Base-by-base conservation (phyloP, 345 rosid species). In the Eucalyptus lansdowneana region DNA sequence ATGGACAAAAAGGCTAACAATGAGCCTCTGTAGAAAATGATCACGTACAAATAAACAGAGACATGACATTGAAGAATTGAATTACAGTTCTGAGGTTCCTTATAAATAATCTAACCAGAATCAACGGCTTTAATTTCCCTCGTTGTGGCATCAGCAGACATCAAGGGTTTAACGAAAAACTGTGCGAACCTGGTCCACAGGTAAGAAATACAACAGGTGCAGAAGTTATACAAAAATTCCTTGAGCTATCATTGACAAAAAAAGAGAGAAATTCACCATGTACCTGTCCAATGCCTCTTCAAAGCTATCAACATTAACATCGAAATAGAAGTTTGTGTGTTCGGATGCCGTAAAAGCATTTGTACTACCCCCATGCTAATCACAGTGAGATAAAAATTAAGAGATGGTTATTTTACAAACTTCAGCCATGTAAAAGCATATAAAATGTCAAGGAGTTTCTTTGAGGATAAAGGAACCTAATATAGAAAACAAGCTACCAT, bases 61-160 rank as follows among this genome's bases (percentile, higher is more conserved):
- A 31, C 72, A 31, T 29, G 37, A 62, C 13, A 72, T 19, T 34
- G 85, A 87, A 50, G 54, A 29, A 14, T 19, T 29, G 67, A 88
- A 72, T 42, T 34, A 60, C 42, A 37, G 85, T 50, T 29, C 89
- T 62, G 25, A 47, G 12, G 37, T 34, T 51, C 65, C 62, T 47
- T 86, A 86, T 47, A 40, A 88, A 88, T 67, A 15, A 8, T 50
- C 93, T n/a, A 89, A 97, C 99, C 99, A 93, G 99, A 97, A 92
- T 97, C 99, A 88, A 97, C 98, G 13, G 98, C 98, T 92, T 95
- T 97, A 45, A 97, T 96, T 91, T 97, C 99, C 93, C 99, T 95
- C 86, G 42, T 94, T 40, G 99, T 97, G 69, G 99, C 99, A 87
- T 97, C 99, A 88, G 97, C 96, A 17, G 99, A 95, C 97, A 97